Conservation (phyloP, 176 grass and related monocot species). For the Saccharum officinarum region DNA sequence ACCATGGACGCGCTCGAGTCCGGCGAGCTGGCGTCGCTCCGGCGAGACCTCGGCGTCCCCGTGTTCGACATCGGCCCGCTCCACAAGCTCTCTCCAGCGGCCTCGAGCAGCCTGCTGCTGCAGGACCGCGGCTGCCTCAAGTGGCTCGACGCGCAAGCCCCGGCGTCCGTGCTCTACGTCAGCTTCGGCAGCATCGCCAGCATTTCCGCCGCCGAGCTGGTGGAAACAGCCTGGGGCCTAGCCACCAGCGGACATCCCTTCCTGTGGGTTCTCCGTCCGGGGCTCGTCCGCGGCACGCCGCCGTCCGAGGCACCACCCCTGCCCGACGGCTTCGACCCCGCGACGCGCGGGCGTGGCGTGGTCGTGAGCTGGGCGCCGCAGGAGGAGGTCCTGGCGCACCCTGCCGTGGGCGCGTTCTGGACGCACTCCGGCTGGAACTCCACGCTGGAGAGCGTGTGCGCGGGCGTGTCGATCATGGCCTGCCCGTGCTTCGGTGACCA, state of each 20-base stretch:
- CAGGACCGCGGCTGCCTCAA: slow-evolving; percentile 28
- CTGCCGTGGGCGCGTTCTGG: slow-evolving; percentile 14
- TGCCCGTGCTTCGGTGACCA: slow-evolving; percentile 45
- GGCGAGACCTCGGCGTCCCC: neutral
- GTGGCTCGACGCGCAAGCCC: slow-evolving; percentile 20
- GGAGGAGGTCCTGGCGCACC: slow-evolving; percentile 39
- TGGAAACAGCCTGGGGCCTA: slow-evolving; percentile 19
- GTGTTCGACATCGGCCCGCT: slow-evolving; percentile 38
- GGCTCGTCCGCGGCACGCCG: neutral
- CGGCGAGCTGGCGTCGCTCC: neutral
- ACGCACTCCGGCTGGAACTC: slow-evolving; percentile 75
- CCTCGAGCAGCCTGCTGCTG: too few species aligned
- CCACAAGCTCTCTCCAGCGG: neutral
- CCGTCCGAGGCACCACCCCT: neutral
- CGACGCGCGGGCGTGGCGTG: neutral
- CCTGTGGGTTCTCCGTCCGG: slow-evolving; percentile 31
- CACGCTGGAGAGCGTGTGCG: slow-evolving; percentile 23
- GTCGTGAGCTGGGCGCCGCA: slow-evolving; percentile 47
- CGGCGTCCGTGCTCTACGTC: slow-evolving; percentile 35
- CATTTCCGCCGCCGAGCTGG: slow-evolving; percentile 18
- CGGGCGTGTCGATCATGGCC: slow-evolving; percentile 33
- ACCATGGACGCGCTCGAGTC: slow-evolving; percentile 22
- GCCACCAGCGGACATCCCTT: slow-evolving; percentile 24
- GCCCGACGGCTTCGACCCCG: too few species aligned
- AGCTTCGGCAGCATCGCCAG: slow-evolving; percentile 41